Evolutionary conservation across 2,329 filamentous ascomycete species (phyloP), one percentile per base, ranked within the genome.

Genomic region (Apiospora malaysiana): DNA sequence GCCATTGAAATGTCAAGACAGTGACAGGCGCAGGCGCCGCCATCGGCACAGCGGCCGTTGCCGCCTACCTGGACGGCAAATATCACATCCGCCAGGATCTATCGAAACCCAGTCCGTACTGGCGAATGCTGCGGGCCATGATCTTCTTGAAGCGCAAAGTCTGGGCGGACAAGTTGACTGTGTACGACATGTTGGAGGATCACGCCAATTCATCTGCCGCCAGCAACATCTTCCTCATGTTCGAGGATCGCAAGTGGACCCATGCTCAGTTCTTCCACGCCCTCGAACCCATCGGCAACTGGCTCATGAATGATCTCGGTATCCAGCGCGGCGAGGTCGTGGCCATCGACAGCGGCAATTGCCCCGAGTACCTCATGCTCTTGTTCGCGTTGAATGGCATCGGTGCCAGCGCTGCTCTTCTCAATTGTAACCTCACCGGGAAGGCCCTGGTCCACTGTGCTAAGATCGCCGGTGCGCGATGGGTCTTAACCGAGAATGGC

Each of bases 371-470:
- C 72, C 74, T 93, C 6, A 86, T 92, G 71, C 84, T 87, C 10
- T 90, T 90, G 87, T 75, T 93, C n/a, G 91, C 87, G 0, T 81
- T 91, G 3, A 88, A 89, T 84, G 86, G 88, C 2, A 87, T 93
- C 69, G 92, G 92, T 1, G 89, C 89, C 16, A 86, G 87, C 0
- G 89, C 90, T 0, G 91, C 92, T 0, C 87, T 92, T 79, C 89
- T 94, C 78, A 94, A 94, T 76, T 89, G 89, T 78, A 90, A 93
- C 75, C 82, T 94, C 12, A 83, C 86, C 1, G 89, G 88, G 0
- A 85, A 90, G 73, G 86, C 90, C 1, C 80, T 94, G 70, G 75
- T 90, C n/a, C 91, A 93, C 78, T 92, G 90, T 71, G 77, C 93
- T 68, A 85, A 85, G 73, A 83, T 92, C 47, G 87, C 86, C 65